phyloP scores from a whole-genome alignment of 2,329 filamentous ascomycete genomes.

The Aspergillus sp. region DNA sequence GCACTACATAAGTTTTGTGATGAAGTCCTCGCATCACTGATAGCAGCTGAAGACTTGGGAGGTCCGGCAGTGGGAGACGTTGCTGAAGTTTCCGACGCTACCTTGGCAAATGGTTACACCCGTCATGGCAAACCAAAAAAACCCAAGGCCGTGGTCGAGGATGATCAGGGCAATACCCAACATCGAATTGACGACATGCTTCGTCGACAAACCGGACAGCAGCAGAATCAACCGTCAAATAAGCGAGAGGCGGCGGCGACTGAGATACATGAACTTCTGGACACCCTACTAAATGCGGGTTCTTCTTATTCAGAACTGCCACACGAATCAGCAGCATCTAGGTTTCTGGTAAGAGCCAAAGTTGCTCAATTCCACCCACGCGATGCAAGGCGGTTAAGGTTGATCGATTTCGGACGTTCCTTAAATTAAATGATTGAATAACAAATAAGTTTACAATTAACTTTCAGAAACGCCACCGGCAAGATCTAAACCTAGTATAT shows the following conservation, averaged over 20 bases:
- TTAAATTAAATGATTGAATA: slow-evolving; percentile 30
- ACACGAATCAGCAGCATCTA: slow-evolving; percentile 52
- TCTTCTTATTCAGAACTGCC: slow-evolving; percentile 50
- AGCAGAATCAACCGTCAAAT: slow-evolving; percentile 31
- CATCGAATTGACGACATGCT: slow-evolving; percentile 54
- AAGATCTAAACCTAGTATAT: slow-evolving; percentile 1
- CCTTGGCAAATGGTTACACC: slow-evolving; percentile 54
- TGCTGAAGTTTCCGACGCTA: slow-evolving; percentile 61
- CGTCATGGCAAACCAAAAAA: slow-evolving; percentile 50
- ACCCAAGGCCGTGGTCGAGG: slow-evolving; percentile 28
- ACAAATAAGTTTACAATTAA: not conserved
- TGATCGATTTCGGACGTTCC: slow-evolving; percentile 54
- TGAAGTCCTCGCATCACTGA: slow-evolving; percentile 67
- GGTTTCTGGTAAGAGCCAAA: slow-evolving; percentile 56
- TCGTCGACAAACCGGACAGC: slow-evolving; percentile 32
- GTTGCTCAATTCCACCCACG: slow-evolving; percentile 57
- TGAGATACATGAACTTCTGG: slow-evolving; percentile 49
- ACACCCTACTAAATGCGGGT: slow-evolving; percentile 47
- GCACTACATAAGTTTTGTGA: slow-evolving; percentile 71
- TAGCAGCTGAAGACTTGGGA: slow-evolving; percentile 80
- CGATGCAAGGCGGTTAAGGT: slow-evolving; percentile 51
- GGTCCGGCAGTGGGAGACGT: slow-evolving; percentile 78
- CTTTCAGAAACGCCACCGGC: not conserved
- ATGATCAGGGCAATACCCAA: slow-evolving; percentile 39
- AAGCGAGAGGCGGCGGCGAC: slow-evolving; percentile 50